phyloP scores from a whole-genome alignment of 257 asterid species.

The Ophiorrhiza pumila region DNA sequence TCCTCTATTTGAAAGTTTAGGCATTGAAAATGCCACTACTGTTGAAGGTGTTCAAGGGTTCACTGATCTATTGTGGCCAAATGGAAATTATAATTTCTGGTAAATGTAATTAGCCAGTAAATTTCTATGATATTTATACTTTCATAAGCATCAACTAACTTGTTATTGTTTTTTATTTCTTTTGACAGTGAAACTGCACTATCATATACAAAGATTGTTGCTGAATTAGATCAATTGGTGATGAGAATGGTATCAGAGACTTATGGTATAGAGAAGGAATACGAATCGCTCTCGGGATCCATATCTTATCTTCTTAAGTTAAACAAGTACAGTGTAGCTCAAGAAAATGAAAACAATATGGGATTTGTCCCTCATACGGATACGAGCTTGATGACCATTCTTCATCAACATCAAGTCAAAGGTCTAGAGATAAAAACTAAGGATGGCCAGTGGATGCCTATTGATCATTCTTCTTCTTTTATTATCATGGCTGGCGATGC shows the following conservation, averaged over 20 bases:
- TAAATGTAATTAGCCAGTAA: background rate
- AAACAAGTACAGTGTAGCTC: constrained; percentile 49
- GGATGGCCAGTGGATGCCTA: constrained; percentile 53
- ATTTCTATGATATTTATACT: no score
- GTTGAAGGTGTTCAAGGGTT: constrained; percentile 47
- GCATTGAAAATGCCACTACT: constrained; percentile 65
- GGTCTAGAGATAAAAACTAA: constrained; percentile 54
- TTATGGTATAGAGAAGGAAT: constrained; percentile 42
- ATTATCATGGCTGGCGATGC: constrained; percentile 83
- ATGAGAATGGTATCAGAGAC: constrained; percentile 57
- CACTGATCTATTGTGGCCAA: constrained; percentile 61
- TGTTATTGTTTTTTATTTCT: background rate
- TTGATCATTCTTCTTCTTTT: constrained; percentile 50
- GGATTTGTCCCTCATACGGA: constrained; percentile 66
- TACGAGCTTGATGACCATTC: constrained; percentile 60
- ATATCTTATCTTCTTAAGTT: constrained; percentile 51
- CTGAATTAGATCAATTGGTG: constrained; percentile 52
- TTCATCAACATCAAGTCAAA: constrained; percentile 58
- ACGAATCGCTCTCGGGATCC: constrained; percentile 33
- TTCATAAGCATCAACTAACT: no score
- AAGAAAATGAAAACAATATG: constrained; percentile 35
- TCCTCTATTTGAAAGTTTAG: constrained; percentile 61
- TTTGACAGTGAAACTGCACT: constrained; percentile 49
- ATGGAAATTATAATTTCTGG: constrained; percentile 16
- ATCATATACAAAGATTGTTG: constrained; percentile 41